Percentiles rank a stretch among this genome's conserved stretches.
phyloP scores from a whole-genome alignment of 179 eudicot species.

The Vitellaria paradoxa region DNA sequence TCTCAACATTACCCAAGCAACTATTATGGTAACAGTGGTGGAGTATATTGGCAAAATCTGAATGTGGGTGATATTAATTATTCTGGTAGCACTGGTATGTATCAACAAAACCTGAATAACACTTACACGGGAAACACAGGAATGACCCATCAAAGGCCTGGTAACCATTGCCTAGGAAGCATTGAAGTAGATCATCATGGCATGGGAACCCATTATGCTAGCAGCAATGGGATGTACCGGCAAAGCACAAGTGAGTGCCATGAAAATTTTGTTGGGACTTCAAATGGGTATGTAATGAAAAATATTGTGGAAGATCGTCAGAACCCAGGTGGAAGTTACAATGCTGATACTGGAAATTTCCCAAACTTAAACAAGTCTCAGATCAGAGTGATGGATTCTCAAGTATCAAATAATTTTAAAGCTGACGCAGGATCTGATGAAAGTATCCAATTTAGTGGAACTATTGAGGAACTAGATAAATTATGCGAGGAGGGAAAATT shows the following conservation, averaged over 20 bases:
- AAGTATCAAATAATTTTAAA: conserved; percentile 12
- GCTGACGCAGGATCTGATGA: conserved; percentile 21
- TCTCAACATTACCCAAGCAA: background rate
- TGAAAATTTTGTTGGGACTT: conserved; percentile 15
- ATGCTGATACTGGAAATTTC: conserved; percentile 17
- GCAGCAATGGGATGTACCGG: conserved; percentile 7
- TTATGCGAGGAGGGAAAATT: conserved; percentile 50
- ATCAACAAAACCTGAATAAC: conserved; percentile 4
- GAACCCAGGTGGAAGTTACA: conserved; percentile 18
- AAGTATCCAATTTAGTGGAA: conserved; percentile 20
- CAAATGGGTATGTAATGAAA: conserved; percentile 19
- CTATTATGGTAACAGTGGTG: background rate
- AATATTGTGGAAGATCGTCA: conserved; percentile 13
- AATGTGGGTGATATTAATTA: background rate
- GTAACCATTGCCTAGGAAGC: background rate
- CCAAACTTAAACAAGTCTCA: conserved; percentile 19
- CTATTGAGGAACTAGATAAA: conserved; percentile 54
- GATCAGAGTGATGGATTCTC: conserved; percentile 17
- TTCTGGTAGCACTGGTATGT: background rate
- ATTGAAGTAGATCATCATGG: background rate
- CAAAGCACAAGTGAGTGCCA: conserved; percentile 16
- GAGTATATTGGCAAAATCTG: background rate
- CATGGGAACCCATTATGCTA: conserved; percentile 7
- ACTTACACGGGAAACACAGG: background rate
- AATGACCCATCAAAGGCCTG: background rate